Percentiles rank a stretch among this genome's conserved stretches.
These are phyloP conservation scores for Cystobasidium pallidum DNA, from an alignment of 1,284 basidiomycete genomes.

Conservation along the genomic window DNA sequence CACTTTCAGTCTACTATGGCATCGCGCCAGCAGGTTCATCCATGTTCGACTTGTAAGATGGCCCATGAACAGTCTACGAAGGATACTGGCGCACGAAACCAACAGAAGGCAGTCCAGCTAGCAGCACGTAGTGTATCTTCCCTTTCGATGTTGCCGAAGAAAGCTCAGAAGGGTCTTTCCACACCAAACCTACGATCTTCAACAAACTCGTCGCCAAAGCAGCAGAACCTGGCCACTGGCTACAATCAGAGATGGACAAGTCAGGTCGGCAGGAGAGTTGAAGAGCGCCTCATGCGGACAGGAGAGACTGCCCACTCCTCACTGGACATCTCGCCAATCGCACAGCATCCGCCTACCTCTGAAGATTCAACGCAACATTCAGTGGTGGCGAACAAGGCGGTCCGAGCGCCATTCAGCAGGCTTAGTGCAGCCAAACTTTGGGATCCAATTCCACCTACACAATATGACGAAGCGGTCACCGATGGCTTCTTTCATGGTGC, in stretches of 20 bases:
- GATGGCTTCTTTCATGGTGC: not conserved
- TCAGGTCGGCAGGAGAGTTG: constrained; percentile 2
- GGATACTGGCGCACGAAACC: too few relatives aligned
- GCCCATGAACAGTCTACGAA: not conserved
- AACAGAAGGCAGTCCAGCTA: not conserved
- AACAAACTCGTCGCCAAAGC: not conserved
- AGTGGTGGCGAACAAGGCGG: not conserved
- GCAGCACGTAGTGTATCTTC: not conserved
- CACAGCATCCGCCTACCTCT: not conserved
- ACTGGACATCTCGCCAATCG: not conserved
- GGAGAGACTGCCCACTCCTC: not conserved
- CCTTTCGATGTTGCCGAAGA: not conserved
- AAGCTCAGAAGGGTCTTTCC: constrained; percentile 9
- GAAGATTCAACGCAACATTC: not conserved
- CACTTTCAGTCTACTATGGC: not conserved
- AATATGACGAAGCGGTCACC: too few relatives aligned
- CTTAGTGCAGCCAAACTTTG: not conserved
- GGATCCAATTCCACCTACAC: not conserved
- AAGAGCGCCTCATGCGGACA: not conserved
- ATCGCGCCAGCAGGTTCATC: not conserved
- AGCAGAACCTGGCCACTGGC: not conserved
- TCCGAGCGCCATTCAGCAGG: not conserved
- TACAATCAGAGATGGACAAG: not conserved
- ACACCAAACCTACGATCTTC: not conserved
- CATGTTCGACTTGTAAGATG: not conserved